A percentile compares a stretch with the other conserved stretches of the same genome.
These are phyloP conservation scores for Xylariaceae sp. DNA, from an alignment of 2,329 filamentous ascomycete genomes.

Conservation along the genomic window DNA sequence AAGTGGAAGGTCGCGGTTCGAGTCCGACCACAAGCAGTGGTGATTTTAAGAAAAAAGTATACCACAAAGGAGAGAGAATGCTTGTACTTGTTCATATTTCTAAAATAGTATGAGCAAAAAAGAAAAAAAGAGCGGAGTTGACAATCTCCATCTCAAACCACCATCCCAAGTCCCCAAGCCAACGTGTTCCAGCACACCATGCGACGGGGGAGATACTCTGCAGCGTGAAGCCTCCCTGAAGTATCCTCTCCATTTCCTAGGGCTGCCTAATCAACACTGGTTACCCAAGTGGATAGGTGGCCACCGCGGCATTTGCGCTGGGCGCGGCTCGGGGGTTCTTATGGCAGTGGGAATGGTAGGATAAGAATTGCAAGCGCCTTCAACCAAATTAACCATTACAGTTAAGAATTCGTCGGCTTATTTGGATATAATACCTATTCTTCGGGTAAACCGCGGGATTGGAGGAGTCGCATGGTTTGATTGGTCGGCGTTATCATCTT, in stretches of 20 bases:
- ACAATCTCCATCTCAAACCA: conserved; percentile 60
- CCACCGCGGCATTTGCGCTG: conserved; percentile 73
- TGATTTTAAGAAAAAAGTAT: not conserved
- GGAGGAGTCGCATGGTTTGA: no score
- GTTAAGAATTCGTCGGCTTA: conserved; percentile 45
- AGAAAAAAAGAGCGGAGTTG: conserved; percentile 53
- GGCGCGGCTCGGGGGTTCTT: conserved; percentile 63
- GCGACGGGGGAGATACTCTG: conserved; percentile 75
- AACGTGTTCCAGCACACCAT: conserved; percentile 74
- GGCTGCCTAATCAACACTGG: conserved; percentile 68
- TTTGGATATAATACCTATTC: no score
- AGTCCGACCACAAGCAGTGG: conserved; percentile 2
- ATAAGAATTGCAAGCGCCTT: conserved; percentile 62
- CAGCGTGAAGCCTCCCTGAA: conserved; percentile 77
- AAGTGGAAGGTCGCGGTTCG: conserved; percentile 22
- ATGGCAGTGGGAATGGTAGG: conserved; percentile 60
- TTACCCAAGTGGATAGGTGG: conserved; percentile 70
- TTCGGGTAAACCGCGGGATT: no score
- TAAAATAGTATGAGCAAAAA: conserved; percentile 39
- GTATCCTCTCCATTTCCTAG: conserved; percentile 73
- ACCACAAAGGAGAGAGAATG: not conserved
- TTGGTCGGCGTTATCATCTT: no score
- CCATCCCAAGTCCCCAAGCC: conserved; percentile 65
- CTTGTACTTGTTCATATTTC: not conserved
- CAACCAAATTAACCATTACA: conserved; percentile 69